These are phyloP conservation scores for Dalbergia cochinchinensis DNA, from an alignment of 306 rosid species.

Conservation along the genomic window DNA sequence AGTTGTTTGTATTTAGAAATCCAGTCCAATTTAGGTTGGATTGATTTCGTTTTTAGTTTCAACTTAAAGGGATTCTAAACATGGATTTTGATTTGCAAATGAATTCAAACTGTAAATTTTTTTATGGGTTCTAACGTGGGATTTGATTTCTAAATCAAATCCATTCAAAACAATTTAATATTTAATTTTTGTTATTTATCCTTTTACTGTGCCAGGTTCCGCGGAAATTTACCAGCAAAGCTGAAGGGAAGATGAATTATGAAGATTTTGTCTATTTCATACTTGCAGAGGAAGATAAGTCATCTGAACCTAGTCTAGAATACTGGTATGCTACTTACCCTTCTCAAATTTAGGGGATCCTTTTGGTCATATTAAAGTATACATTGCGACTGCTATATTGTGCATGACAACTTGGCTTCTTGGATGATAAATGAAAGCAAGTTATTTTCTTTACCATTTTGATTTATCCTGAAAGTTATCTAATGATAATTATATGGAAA, in stretches of 20 bases:
- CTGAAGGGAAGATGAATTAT: conserved; percentile 98
- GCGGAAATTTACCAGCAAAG: conserved; percentile 85
- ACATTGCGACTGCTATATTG: conserved; percentile 30
- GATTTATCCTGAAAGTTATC: background rate
- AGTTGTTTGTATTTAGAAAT: conserved; percentile 18
- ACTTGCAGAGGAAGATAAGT: conserved; percentile 97
- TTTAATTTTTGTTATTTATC: conserved; percentile 7
- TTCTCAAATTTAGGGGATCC: conserved; percentile 41
- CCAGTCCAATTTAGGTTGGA: conserved; percentile 28
- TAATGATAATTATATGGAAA: conserved; percentile 11
- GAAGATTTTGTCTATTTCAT: conserved; percentile 99
- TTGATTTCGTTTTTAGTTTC: conserved; percentile 30
- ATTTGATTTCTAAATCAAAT: conserved; percentile 16
- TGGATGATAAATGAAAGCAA: conserved; percentile 39
- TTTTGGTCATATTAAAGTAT: conserved; percentile 30
- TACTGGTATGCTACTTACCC: conserved; percentile 75
- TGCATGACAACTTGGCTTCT: conserved; percentile 35
- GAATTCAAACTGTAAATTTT: background rate
- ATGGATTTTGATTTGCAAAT: conserved; percentile 27
- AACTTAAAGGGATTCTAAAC: conserved; percentile 36
- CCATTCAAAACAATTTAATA: background rate
- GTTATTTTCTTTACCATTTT: conserved; percentile 33
- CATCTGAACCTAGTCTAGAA: conserved; percentile 96
- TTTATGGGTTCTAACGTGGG: background rate
- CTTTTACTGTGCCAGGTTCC: conserved; percentile 68